Evolutionary conservation across 2,329 filamentous ascomycete genomes (phyloP).

Genomic region (Colletotrichum truncatum): DNA sequence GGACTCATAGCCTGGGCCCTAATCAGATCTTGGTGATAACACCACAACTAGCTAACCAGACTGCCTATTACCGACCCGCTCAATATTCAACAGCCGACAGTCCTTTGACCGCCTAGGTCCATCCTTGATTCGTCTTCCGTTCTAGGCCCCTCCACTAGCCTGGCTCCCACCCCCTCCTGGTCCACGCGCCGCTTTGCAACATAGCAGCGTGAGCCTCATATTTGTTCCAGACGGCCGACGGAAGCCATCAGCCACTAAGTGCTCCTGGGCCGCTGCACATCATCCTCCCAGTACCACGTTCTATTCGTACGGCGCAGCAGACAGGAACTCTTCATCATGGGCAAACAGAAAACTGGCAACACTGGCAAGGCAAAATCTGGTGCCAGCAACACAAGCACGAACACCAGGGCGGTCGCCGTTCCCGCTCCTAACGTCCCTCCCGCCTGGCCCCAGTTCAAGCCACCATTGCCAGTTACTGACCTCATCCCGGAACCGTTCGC

Average conservation of each 20-base stretch:
- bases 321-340: slow-evolving; percentile 28
- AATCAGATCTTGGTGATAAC: slow-evolving; percentile 3
- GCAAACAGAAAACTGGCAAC: slow-evolving; percentile 33
- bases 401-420: slow-evolving; percentile 12
- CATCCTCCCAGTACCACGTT: slow-evolving; percentile 13
- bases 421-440: slow-evolving; percentile 37
- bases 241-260: slow-evolving; percentile 16
- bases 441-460: slow-evolving; percentile 78
- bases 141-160: slow-evolving; percentile 1
- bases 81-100: slow-evolving; percentile 1
- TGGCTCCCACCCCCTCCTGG: background rate
- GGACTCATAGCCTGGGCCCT: background rate
- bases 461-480: slow-evolving; percentile 71
- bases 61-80: background rate
- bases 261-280: slow-evolving; percentile 19
- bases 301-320: slow-evolving; percentile 29
- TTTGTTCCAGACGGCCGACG: slow-evolving; percentile 21
- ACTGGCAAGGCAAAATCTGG: slow-evolving; percentile 22
- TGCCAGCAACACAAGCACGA: slow-evolving; percentile 6
- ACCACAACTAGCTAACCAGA: background rate
- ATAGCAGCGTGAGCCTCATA: slow-evolving; percentile 16
- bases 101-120: background rate
- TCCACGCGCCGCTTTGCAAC: slow-evolving; percentile 15
- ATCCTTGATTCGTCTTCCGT: background rate
- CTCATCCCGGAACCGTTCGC: slow-evolving; percentile 67